Evolutionary conservation across 495 filamentous ascomycete species (phyloP), one percentile per base, ranked within the genome.

Genomic region (Xylaria grammica): DNA sequence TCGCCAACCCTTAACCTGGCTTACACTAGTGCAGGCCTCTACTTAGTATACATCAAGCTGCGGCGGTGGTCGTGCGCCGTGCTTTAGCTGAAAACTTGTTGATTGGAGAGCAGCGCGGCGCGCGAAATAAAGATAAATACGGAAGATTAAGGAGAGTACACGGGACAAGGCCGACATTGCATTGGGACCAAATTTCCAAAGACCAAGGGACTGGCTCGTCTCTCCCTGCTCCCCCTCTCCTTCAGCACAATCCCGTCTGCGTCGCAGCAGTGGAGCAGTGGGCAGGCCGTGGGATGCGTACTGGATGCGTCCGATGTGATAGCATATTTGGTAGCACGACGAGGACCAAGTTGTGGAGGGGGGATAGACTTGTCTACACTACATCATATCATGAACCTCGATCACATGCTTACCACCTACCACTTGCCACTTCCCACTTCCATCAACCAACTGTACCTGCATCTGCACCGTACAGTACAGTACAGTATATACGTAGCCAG

Each of bases 81-180:
- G 24, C 4, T 24, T 44, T 32, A 52, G 48, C 46, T 51, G 48
- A 52, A 62, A 51, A 51, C 19, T 26, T 17, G 20, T 19, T 62
- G 59, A 42, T 62, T 62, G 59, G 46, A 51, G 45, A 44, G 22
- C 13, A 30, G 34, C 34, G 36, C 59, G 46, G 59, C 59, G 59
- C 59, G 59, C 59, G 50, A 60, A 26, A 22, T 15, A 34, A 2
- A 29, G 29, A 32, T 4, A 7, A 48, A 48, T 13, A 49, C n/a
- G 27, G 40, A 24, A 22, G 20, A 32, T 17, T 9, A 7, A 15
- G 26, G 8, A 7, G 15, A 26, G 22, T 19, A 59, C 7, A 10
- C 30, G 30, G 32, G 30, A 26, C 26, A 26, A 38, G 57, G 50
- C 32, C 17, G 15, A 42, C 3, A 9, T 3, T 10, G 15, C 8